Evolutionary conservation across 2,329 filamentous ascomycete genomes (phyloP).

Genomic region (Clonostachys byssicola): DNA sequence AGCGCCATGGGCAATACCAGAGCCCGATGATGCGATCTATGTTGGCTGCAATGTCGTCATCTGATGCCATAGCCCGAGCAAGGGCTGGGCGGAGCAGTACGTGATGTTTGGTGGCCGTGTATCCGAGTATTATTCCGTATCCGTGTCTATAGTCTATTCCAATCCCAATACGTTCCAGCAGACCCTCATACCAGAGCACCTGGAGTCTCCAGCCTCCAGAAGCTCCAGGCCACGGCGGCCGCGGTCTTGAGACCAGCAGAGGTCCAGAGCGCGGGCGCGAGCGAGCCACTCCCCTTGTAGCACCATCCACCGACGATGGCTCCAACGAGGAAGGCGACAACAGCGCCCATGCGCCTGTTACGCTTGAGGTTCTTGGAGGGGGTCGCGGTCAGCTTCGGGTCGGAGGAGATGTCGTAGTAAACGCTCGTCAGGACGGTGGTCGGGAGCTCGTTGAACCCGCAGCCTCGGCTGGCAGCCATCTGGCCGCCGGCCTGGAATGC

Average conservation of each 20-base stretch:
- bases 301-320: constrained; percentile 45
- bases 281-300: constrained; percentile 31
- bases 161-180: neutral
- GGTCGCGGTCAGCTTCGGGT: constrained; percentile 38
- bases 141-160: neutral
- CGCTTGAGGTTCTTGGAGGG: constrained; percentile 39
- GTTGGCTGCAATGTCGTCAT: too few relatives aligned
- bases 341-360: constrained; percentile 38
- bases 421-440: constrained; percentile 51
- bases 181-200: neutral
- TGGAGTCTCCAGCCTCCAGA: constrained; percentile 17
- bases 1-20: too few relatives aligned
- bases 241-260: constrained; percentile 37
- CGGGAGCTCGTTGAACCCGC: constrained; percentile 49
- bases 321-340: constrained; percentile 39
- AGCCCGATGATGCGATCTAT: too few relatives aligned
- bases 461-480: constrained; percentile 41
- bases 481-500: constrained; percentile 51
- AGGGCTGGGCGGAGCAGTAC: too few relatives aligned
- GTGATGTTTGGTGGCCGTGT: neutral
- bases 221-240: constrained; percentile 26
- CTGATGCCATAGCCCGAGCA: too few relatives aligned
- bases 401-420: constrained; percentile 48
- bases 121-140: neutral
- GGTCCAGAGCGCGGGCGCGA: constrained; percentile 35